Conservation (phyloP, 169 alveolate genomes). For the Perkinsus chesapeaki region DNA sequence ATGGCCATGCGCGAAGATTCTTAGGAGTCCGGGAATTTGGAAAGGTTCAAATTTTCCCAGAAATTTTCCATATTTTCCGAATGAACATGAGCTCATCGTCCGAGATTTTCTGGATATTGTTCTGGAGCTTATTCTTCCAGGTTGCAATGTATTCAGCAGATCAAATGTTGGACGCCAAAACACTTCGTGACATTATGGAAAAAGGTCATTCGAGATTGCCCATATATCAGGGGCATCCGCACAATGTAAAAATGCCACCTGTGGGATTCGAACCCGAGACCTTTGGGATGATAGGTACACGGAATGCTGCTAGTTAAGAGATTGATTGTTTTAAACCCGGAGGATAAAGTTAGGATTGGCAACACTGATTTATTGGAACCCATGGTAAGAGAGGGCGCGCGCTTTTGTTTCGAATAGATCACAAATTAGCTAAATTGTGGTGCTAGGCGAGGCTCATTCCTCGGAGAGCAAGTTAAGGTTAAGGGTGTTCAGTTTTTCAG, state of each 20-base stretch:
- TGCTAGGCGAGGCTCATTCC: too few relatives aligned
- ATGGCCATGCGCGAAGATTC: too few relatives aligned
- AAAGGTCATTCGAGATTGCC: slow-evolving; percentile 15
- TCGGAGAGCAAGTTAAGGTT: too few relatives aligned
- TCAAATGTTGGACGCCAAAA: background rate
- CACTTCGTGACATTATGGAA: slow-evolving; percentile 1
- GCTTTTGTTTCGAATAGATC: too few relatives aligned
- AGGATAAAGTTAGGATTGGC: background rate
- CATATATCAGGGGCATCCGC: slow-evolving; percentile 1
- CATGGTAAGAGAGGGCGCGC: background rate
- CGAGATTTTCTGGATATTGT: background rate
- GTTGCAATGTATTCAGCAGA: background rate
- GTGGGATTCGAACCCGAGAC: background rate
- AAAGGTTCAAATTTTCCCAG: too few relatives aligned
- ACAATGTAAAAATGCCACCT: background rate
- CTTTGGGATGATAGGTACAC: background rate
- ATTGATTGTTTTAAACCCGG: slow-evolving; percentile 10
- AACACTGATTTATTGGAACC: background rate
- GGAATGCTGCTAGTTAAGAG: slow-evolving; percentile 13
- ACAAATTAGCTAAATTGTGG: too few relatives aligned
- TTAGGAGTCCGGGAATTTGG: too few relatives aligned
- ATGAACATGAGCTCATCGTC: slow-evolving; percentile 12
- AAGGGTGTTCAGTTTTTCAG: too few relatives aligned
- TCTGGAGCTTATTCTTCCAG: background rate
- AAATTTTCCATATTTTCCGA: background rate